Conservation (phyloP, 73 alveolate genomes). For the Stentor coeruleus region DNA sequence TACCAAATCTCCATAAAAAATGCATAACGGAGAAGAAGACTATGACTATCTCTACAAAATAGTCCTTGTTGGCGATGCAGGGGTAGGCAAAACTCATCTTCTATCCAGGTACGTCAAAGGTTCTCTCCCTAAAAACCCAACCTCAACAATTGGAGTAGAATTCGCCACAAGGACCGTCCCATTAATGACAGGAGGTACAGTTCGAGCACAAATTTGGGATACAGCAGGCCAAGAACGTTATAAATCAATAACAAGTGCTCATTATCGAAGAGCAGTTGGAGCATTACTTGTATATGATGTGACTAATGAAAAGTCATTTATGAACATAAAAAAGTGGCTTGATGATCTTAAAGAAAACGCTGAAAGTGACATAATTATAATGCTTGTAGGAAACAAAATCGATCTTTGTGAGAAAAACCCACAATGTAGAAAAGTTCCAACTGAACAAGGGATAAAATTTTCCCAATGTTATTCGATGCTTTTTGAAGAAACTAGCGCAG, state of each 20-base stretch:
- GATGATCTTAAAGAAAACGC: conserved; percentile 40
- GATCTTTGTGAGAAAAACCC: conserved; percentile 36
- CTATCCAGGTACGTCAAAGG: conserved; percentile 42
- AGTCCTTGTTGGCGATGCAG: conserved; percentile 72
- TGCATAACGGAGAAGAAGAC: no score
- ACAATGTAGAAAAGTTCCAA: conserved; percentile 56
- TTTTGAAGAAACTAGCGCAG: conserved; percentile 75
- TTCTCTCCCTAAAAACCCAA: conserved; percentile 27
- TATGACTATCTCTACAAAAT: no score
- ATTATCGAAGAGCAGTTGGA: conserved; percentile 58
- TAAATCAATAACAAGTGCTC: conserved; percentile 64
- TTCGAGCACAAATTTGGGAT: conserved; percentile 94
- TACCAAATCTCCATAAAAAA: no score
- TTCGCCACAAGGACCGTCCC: conserved; percentile 79
- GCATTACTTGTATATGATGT: conserved; percentile 55
- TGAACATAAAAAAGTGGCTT: conserved; percentile 46
- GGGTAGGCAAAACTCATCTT: conserved; percentile 74
- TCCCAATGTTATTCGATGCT: conserved; percentile 52
- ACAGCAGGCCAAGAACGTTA: conserved; percentile 86
- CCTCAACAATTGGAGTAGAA: no score
- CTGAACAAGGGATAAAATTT: conserved; percentile 54
- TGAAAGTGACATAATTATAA: conserved; percentile 34
- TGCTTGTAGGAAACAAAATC: conserved; percentile 45
- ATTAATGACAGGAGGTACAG: conserved; percentile 68
- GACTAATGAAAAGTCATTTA: conserved; percentile 40